Percentiles rank a stretch among this genome's conserved stretches.
These are phyloP conservation scores for Phytophthora hybrid DNA, from an alignment of 352 stramenopile species.

Conservation along the genomic window DNA sequence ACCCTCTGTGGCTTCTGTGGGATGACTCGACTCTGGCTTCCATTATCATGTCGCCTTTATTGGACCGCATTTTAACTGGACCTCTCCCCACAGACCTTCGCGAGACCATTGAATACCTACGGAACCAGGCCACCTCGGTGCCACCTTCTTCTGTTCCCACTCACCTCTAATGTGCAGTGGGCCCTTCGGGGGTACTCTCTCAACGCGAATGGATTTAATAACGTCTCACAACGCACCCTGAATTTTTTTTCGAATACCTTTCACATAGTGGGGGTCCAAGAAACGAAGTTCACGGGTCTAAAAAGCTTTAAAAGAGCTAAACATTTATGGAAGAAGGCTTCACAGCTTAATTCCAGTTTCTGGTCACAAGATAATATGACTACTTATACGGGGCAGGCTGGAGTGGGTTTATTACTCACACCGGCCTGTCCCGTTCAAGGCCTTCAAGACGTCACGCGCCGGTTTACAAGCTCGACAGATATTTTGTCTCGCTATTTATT, in stretches of 20 bases:
- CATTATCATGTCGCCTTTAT: not conserved
- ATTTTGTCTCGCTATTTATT: slow-evolving; percentile 13
- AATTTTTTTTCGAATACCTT: not conserved
- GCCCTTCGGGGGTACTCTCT: not conserved
- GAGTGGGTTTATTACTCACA: slow-evolving; percentile 14
- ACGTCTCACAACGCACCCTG: not conserved
- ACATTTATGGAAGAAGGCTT: slow-evolving; percentile 8
- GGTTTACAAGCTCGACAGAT: not conserved
- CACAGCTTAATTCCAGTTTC: slow-evolving; percentile 20
- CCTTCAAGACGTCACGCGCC: slow-evolving; percentile 4
- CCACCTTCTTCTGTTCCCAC: not conserved
- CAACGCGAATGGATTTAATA: not conserved
- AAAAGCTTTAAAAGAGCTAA: slow-evolving; percentile 16
- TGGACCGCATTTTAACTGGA: not conserved
- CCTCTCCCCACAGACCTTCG: not conserved
- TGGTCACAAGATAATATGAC: slow-evolving; percentile 26
- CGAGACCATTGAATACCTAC: not conserved
- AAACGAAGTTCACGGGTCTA: not conserved
- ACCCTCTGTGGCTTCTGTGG: not conserved
- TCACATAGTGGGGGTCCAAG: slow-evolving; percentile 8
- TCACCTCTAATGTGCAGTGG: not conserved
- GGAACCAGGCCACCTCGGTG: not conserved
- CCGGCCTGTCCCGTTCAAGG: not conserved
- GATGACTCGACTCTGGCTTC: not conserved
- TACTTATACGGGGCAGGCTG: not conserved